A percentile compares a stretch with the other conserved stretches of the same genome.
Evolutionary conservation across 192 early-diverging fungal species (phyloP).

Genomic region (Dimargaris cristalligena): DNA sequence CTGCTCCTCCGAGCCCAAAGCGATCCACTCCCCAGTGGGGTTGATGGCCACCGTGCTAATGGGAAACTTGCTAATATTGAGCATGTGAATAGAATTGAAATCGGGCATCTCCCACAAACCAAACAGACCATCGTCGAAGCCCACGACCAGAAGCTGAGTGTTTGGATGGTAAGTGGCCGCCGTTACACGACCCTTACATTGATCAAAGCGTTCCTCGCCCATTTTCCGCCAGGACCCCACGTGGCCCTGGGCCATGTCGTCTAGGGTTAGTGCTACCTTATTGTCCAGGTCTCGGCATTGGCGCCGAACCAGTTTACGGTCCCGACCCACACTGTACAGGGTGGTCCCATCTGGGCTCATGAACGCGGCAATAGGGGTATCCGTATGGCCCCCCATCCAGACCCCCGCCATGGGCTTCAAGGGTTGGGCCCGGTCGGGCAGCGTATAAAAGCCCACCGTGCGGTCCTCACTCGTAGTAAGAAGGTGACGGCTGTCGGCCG

Average conservation of each 20-base stretch:
- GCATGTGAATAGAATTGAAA: constrained; percentile 84
- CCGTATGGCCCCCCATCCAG: constrained; percentile 62
- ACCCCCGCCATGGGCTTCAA: background rate
- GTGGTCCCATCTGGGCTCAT: constrained; percentile 19
- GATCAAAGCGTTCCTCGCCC: constrained; percentile 56
- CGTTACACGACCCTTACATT: constrained; percentile 59
- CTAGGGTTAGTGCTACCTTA: no score
- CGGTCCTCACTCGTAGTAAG: constrained; percentile 26
- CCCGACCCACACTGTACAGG: constrained; percentile 74
- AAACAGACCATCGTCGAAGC: constrained; percentile 87
- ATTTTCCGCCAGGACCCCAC: constrained; percentile 34
- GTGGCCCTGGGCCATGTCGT: constrained; percentile 35
- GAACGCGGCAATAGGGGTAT: constrained; percentile 71
- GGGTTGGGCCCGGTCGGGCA: background rate
- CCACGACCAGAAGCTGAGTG: constrained; percentile 65
- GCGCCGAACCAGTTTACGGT: constrained; percentile 82
- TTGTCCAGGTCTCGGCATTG: constrained; percentile 33
- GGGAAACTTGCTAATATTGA: constrained; percentile 88
- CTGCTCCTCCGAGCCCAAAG: constrained; percentile 77
- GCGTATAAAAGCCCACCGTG: constrained; percentile 18
- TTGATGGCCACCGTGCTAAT: constrained; percentile 83
- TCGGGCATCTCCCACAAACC: constrained; percentile 96
- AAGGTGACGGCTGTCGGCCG: constrained; percentile 58
- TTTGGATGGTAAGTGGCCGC: constrained; percentile 59
- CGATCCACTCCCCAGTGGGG: constrained; percentile 89